Evolutionary conservation across 2,329 filamentous ascomycete species (phyloP).

Genomic region (Anisogramma anomala): DNA sequence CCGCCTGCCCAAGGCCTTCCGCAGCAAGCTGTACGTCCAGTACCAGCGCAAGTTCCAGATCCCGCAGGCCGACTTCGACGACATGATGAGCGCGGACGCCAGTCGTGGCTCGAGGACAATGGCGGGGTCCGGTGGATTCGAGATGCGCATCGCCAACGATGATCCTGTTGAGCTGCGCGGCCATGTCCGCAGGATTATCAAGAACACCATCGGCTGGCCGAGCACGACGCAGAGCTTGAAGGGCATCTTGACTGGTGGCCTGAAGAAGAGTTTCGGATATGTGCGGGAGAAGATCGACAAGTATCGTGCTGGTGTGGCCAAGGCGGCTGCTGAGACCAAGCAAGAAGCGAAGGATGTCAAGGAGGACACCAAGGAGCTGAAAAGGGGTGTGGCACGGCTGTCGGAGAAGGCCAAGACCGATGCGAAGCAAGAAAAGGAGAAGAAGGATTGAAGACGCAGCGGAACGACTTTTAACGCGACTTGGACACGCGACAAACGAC

Average conservation of each 20-base stretch:
- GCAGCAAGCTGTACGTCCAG: constrained; percentile 82
- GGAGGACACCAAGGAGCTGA: constrained; percentile 1
- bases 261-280: constrained; percentile 60
- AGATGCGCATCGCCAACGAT: constrained; percentile 67
- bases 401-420: constrained; percentile 1
- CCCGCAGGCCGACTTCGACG: constrained; percentile 68
- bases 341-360: not conserved
- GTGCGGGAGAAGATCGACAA: constrained; percentile 69
- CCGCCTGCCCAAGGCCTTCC: constrained; percentile 74
- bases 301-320: constrained; percentile 36
- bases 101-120: constrained; percentile 48
- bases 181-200: constrained; percentile 65
- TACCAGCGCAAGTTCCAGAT: constrained; percentile 88
- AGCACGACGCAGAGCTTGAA: constrained; percentile 82
- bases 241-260: constrained; percentile 66
- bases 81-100: constrained; percentile 68
- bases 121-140: constrained; percentile 72
- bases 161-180: constrained; percentile 54
- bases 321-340: constrained; percentile 3
- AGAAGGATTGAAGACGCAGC: constrained; percentile 6
- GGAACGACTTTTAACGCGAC: not conserved
- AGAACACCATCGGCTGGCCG: constrained; percentile 84
- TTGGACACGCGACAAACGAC: no score
- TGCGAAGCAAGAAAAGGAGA: not conserved
- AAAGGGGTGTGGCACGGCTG: no score